A percentile compares a stretch with the other conserved stretches of the same genome.
Conservation (phyloP, 2,329 filamentous ascomycete genomes). For the Scedosporium aurantiacum region DNA sequence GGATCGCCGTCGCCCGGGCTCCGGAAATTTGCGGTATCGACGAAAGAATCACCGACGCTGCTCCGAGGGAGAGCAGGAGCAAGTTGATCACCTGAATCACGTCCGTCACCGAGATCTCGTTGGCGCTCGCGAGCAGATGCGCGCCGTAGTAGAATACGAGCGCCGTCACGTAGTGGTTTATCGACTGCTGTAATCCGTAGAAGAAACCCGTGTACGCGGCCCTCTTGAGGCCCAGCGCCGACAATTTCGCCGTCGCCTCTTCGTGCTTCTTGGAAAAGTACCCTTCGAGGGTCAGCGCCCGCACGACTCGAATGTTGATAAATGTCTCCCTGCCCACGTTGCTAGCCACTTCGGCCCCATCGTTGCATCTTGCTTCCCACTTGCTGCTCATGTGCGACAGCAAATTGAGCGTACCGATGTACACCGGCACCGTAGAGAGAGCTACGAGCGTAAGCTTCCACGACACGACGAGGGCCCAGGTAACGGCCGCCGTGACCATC, state of each 20-base stretch:
- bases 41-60: constrained; percentile 56
- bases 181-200: constrained; percentile 67
- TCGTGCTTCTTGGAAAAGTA: constrained; percentile 61
- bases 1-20: constrained; percentile 59
- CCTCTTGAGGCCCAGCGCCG: constrained; percentile 49
- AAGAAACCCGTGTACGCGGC: constrained; percentile 58
- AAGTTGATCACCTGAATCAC: constrained; percentile 70
- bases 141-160: constrained; percentile 78
- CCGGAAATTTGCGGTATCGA: constrained; percentile 73
- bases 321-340: constrained; percentile 51
- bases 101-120: constrained; percentile 35
- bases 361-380: constrained; percentile 62
- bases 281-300: constrained; percentile 60
- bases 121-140: constrained; percentile 38
- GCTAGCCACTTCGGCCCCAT: constrained; percentile 47
- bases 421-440: constrained; percentile 54
- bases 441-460: constrained; percentile 77
- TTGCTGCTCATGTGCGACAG: constrained; percentile 55
- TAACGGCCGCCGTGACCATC: constrained; percentile 58
- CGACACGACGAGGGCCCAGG: constrained; percentile 63
- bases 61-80: constrained; percentile 72
- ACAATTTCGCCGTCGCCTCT: constrained; percentile 35
- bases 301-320: constrained; percentile 66
- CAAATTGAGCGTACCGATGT: constrained; percentile 53
- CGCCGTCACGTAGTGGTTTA: constrained; percentile 61